Evolutionary conservation across 208 protist species (phyloP).

Genomic region (Leishmania gerbilli): DNA sequence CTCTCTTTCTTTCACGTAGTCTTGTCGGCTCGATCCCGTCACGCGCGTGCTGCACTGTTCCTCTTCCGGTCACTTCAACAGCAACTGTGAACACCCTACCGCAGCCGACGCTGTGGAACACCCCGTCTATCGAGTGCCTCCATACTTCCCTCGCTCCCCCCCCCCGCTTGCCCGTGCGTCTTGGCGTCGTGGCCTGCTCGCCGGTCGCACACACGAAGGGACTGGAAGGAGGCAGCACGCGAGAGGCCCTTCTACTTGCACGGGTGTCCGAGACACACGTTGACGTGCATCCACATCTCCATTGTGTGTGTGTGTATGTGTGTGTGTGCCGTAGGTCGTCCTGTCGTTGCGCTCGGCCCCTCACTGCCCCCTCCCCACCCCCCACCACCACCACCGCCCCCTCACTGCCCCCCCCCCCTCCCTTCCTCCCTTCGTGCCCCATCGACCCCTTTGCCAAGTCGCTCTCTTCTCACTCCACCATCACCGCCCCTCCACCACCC

Average conservation of each 20-base stretch:
- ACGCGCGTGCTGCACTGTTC: background rate
- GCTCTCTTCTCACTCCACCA: background rate
- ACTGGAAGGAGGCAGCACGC: background rate
- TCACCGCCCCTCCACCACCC: background rate
- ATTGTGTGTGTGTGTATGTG: background rate
- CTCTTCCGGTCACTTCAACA: slow-evolving; percentile 4
- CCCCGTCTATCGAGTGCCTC: slow-evolving; percentile 5
- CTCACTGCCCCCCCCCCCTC: background rate
- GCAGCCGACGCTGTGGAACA: background rate
- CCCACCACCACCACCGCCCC: no score
- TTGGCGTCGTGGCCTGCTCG: background rate
- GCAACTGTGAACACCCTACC: background rate
- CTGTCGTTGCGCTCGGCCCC: background rate
- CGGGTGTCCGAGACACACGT: background rate
- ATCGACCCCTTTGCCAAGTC: background rate
- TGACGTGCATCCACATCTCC: background rate
- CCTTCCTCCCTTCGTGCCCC: background rate
- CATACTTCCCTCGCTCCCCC: background rate
- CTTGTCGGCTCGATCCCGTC: background rate
- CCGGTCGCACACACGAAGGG: background rate
- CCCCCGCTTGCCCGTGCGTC: background rate
- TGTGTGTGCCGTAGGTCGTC: background rate
- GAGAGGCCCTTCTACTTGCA: background rate
- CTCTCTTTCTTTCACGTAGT: background rate
- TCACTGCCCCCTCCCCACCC: background rate